Percentiles rank a stretch among this genome's conserved stretches.
phyloP scores from a whole-genome alignment of 768 basidiomycete genomes.

The Psilocybe cubensis region DNA sequence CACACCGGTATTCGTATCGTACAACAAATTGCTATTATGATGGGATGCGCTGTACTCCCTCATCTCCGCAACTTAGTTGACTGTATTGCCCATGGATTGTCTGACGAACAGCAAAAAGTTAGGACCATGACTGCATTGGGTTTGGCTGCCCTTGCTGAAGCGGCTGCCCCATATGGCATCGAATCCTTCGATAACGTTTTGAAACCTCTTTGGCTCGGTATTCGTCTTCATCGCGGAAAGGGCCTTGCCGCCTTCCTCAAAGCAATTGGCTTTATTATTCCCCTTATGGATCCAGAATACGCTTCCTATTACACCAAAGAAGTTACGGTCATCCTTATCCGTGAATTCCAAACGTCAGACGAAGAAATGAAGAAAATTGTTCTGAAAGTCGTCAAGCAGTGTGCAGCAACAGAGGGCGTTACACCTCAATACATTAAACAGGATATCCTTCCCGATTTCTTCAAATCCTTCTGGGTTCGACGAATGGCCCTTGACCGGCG shows the following conservation, averaged over 20 bases:
- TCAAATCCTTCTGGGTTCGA: conserved; percentile 98
- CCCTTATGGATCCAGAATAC: conserved; percentile 99
- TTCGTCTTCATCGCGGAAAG: conserved; percentile 93
- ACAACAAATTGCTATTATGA: conserved; percentile 99
- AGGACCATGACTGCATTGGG: conserved; percentile 94
- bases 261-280: conserved; percentile 99
- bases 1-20: conserved; percentile 99
- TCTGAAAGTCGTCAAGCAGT: conserved; percentile 98
- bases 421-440: conserved; percentile 95
- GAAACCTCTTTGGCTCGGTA: conserved; percentile 93
- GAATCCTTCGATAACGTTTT: conserved; percentile 98
- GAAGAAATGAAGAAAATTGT: conserved; percentile 99
- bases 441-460: conserved; percentile 98
- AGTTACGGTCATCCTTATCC: conserved; percentile 94
- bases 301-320: conserved; percentile 99
- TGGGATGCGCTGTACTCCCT: conserved; percentile 98
- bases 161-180: conserved; percentile 97
- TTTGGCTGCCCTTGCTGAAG: conserved; percentile 93
- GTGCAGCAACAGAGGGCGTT: conserved; percentile 97
- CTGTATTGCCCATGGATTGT: conserved; percentile 90
- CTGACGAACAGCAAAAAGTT: conserved; percentile 96
- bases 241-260: conserved; percentile 95
- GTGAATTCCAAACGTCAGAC: conserved; percentile 98
- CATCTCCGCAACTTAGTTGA: conserved; percentile 96
- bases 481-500: conserved; percentile 97